These are phyloP conservation scores for Podaxis mareebaensis DNA, from an alignment of 768 basidiomycete species.

Conservation along the genomic window DNA sequence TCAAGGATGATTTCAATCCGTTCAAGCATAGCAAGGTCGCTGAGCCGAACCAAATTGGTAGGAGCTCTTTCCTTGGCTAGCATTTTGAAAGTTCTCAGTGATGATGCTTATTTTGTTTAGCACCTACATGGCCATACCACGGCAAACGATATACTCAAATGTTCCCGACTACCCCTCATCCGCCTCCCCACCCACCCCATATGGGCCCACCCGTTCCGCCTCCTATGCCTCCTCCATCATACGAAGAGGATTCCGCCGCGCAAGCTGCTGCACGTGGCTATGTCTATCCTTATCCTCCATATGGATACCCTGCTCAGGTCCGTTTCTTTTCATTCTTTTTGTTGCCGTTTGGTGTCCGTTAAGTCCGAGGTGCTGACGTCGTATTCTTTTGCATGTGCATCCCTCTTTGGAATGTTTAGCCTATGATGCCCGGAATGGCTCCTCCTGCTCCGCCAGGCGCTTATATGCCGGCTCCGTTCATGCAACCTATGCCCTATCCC, in stretches of 20 bases:
- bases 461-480: conserved; percentile 79
- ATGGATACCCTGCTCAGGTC: conserved; percentile 77
- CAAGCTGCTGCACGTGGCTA: conserved; percentile 59
- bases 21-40: conserved; percentile 86
- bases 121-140: conserved; percentile 81
- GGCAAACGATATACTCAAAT: conserved; percentile 84
- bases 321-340: conserved; percentile 22
- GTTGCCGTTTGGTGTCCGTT: neutral
- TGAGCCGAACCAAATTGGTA: conserved; percentile 74
- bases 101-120: conserved; percentile 34
- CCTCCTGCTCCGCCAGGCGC: conserved; percentile 76
- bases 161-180: conserved; percentile 68
- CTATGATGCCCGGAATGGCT: conserved; percentile 84
- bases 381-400: neutral
- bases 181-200: conserved; percentile 63
- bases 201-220: conserved; percentile 68
- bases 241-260: conserved; percentile 75
- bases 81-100: neutral
- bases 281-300: conserved; percentile 76
- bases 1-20: conserved; percentile 97
- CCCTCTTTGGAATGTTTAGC: conserved; percentile 38
- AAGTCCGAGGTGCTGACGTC: conserved; percentile 2
- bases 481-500: conserved; percentile 86
- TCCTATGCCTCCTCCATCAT: conserved; percentile 71
- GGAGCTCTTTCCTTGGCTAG: conserved; percentile 30